phyloP scores from a whole-genome alignment of 768 basidiomycete species.

The Podaxis sp. region DNA sequence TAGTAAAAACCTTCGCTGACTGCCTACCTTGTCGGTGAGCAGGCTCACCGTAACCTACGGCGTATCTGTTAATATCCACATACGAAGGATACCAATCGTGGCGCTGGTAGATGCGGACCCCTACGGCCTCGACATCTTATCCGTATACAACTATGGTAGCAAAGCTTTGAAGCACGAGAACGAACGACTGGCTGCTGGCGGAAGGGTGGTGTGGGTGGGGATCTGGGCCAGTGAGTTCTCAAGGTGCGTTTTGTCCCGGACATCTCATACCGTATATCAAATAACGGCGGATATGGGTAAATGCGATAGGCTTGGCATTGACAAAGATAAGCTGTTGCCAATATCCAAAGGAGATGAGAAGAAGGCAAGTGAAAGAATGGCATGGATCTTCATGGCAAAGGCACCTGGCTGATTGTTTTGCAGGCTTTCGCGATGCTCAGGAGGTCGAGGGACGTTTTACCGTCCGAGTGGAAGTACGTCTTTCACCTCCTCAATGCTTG shows the following conservation, averaged over 20 bases:
- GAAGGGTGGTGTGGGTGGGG: conserved; percentile 79
- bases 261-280: background rate
- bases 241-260: conserved; percentile 40
- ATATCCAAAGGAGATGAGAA: conserved; percentile 71
- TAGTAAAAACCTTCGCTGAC: conserved; percentile 72
- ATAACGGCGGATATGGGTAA: background rate
- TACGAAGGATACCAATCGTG: conserved; percentile 67
- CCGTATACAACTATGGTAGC: conserved; percentile 86
- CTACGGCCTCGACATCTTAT: conserved; percentile 89
- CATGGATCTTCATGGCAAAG: background rate
- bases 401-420: background rate
- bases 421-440: conserved; percentile 68
- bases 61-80: background rate
- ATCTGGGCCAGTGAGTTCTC: conserved; percentile 68
- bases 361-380: conserved; percentile 49
- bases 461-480: conserved; percentile 65
- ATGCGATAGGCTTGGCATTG: conserved; percentile 53
- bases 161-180: conserved; percentile 68
- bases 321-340: conserved; percentile 61
- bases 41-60: background rate
- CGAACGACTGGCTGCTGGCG: conserved; percentile 56
- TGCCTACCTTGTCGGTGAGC: conserved; percentile 44
- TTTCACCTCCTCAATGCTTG: background rate
- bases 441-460: conserved; percentile 40
- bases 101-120: conserved; percentile 90